Conservation (phyloP, 192 early-diverging fungal species). For the Endogone sp. region DNA sequence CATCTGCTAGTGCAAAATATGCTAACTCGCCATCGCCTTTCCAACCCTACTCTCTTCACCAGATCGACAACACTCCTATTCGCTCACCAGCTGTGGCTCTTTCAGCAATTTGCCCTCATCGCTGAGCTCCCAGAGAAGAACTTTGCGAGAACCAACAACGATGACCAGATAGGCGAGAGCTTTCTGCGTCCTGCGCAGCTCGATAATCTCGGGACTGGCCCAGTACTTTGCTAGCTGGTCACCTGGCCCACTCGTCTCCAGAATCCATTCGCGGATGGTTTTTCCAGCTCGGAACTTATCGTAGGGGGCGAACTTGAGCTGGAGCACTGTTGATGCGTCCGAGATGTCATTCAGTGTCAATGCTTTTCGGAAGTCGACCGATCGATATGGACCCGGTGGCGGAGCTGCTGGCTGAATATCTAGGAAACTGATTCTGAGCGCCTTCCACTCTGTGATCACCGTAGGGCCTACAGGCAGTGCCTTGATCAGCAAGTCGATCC, state of each 20-base stretch:
- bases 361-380: slow-evolving; percentile 14
- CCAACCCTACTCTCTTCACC: background rate
- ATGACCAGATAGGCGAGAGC: slow-evolving; percentile 24
- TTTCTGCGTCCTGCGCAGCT: slow-evolving; percentile 9
- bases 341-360: slow-evolving; percentile 9
- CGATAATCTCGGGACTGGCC: slow-evolving; percentile 10
- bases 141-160: slow-evolving; percentile 27
- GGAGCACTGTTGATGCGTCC: slow-evolving; percentile 8
- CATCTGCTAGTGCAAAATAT: too few species aligned
- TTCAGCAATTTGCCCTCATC: slow-evolving; percentile 11
- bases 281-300: slow-evolving; percentile 22
- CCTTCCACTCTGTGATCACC: slow-evolving; percentile 29
- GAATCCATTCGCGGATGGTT: slow-evolving; percentile 30
- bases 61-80: slow-evolving; percentile 13
- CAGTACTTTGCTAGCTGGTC: slow-evolving; percentile 15
- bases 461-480: slow-evolving; percentile 17
- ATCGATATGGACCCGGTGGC: slow-evolving; percentile 9
- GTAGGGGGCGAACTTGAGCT: slow-evolving; percentile 17
- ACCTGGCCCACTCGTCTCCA: slow-evolving; percentile 10
- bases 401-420: slow-evolving; percentile 22
- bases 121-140: slow-evolving; percentile 21
- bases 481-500: slow-evolving; percentile 22
- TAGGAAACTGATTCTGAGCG: slow-evolving; percentile 24
- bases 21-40: too few species aligned
- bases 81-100: slow-evolving; percentile 11